These are phyloP conservation scores for Mortierella sp. DNA, from an alignment of 371 early-diverging fungal species.

Conservation along the genomic window DNA sequence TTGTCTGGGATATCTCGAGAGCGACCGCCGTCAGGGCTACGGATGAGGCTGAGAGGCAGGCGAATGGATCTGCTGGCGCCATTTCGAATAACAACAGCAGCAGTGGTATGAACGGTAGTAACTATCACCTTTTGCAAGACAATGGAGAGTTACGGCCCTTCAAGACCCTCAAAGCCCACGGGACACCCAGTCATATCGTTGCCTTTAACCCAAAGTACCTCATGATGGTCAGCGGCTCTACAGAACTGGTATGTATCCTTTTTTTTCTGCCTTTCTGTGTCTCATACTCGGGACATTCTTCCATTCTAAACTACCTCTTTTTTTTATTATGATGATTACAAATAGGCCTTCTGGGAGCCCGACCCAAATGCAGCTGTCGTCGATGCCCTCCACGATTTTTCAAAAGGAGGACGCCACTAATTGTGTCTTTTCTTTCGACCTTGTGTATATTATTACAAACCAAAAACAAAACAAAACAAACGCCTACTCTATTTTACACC, in stretches of 20 bases:
- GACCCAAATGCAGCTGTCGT: conserved; percentile 43
- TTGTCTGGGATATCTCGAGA: conserved; percentile 76
- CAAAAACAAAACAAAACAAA: not conserved
- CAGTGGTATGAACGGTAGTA: not conserved
- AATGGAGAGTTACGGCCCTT: conserved; percentile 57
- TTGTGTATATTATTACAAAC: conserved; percentile 8
- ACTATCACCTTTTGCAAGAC: conserved; percentile 33
- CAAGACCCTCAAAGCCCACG: conserved; percentile 61
- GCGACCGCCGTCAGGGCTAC: conserved; percentile 38
- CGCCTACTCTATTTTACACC: not conserved
- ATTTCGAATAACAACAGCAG: not conserved
- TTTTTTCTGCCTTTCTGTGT: not conserved
- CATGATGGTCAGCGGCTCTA: conserved; percentile 76
- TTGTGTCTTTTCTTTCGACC: not conserved
- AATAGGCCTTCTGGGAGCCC: conserved; percentile 62
- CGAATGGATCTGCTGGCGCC: conserved; percentile 10
- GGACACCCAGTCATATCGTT: conserved; percentile 67
- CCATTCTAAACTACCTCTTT: not conserved
- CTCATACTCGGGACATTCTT: too few relatives aligned
- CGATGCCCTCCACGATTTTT: conserved; percentile 52
- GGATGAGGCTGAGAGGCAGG: conserved; percentile 20
- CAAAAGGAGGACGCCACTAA: conserved; percentile 42
- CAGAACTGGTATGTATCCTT: conserved; percentile 62
- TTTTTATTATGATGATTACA: not conserved
- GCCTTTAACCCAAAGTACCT: conserved; percentile 80